These are phyloP conservation scores for Claviceps digitariae DNA, from an alignment of 2,329 filamentous ascomycete genomes.

Conservation along the genomic window DNA sequence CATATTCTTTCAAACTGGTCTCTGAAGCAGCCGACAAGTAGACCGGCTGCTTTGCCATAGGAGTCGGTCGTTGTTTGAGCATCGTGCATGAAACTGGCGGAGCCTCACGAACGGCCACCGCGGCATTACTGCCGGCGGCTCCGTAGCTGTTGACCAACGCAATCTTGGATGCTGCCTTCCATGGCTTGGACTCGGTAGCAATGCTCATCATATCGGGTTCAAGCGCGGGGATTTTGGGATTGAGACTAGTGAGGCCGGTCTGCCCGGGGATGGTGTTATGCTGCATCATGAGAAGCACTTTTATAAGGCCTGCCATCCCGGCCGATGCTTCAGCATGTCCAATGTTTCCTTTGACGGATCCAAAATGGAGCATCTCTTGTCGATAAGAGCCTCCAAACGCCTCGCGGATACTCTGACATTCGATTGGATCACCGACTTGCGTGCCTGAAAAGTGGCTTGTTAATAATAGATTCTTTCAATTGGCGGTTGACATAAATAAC, in stretches of 20 bases:
- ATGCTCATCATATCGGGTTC: slow-evolving; percentile 10
- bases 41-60: neutral
- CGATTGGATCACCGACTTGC: slow-evolving; percentile 67
- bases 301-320: slow-evolving; percentile 18
- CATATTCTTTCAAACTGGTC: neutral
- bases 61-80: neutral
- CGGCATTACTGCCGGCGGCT: slow-evolving; percentile 21
- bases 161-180: slow-evolving; percentile 11
- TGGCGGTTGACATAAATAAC: neutral
- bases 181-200: slow-evolving; percentile 21
- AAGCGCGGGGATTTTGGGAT: slow-evolving; percentile 18
- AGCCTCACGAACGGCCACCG: slow-evolving; percentile 11
- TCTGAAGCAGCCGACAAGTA: neutral
- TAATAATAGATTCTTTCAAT: neutral
- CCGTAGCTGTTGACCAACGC: slow-evolving; percentile 24
- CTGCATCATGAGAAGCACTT: slow-evolving; percentile 19
- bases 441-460: slow-evolving; percentile 27
- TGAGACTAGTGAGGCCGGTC: slow-evolving; percentile 18
- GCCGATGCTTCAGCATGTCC: slow-evolving; percentile 40
- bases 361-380: neutral
- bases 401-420: slow-evolving; percentile 56
- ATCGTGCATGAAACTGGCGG: slow-evolving; percentile 1
- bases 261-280: slow-evolving; percentile 16
- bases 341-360: slow-evolving; percentile 45
- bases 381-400: slow-evolving; percentile 18